Evolutionary conservation across 2,329 filamentous ascomycete genomes (phyloP), one percentile per base, ranked within the genome.

Genomic region (Hymenotorrendiella dingleyae): DNA sequence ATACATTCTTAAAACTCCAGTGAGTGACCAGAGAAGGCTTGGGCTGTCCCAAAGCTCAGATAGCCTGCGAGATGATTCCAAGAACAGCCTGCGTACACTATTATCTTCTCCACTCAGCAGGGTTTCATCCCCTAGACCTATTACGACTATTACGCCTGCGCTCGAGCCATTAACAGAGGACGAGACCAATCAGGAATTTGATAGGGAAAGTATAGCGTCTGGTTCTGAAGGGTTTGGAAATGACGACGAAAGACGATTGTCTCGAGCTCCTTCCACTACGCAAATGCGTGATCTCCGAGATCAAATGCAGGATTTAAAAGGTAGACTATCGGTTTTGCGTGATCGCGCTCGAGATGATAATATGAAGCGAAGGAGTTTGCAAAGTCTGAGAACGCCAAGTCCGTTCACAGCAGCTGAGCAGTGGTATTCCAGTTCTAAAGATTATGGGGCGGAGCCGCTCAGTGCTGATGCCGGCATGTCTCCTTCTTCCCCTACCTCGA

Each of bases 261-360:
- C 52, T 27, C 53, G 60, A 34, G 60, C 60, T 6, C 38, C 52
- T 34, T 63, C 61, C 29, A 48, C 54, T 4, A 52, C 59, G 46
- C 71, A 74, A 54, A 73, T 76, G 35, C 73, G 72, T 19, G 77
- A 80, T 56, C 65, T 86, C 32, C 74, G 75, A 24, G 74, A 80
- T 52, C 80, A 86, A 60, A 80, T 86, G 75, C 74, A 78, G 40
- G 80, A 79, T 46, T 64, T 86, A 27, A 81, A 81, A 55, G 79
- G 78, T 46, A 78, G 80, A 46, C 80, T 86, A 27, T 82, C 80
- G 4, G 75, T 70, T n/a, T 62, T 86, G 27, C 78, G 79, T 55
- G 73, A 80, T 49, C 73, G 75, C 46, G 76, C 78, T 8, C 71
- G 78, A 40, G 79, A 83, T 53, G 82, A 86, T 49, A 76, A 70